phyloP scores from a whole-genome alignment of 306 rosid genomes.

The Vigna unguiculata region DNA sequence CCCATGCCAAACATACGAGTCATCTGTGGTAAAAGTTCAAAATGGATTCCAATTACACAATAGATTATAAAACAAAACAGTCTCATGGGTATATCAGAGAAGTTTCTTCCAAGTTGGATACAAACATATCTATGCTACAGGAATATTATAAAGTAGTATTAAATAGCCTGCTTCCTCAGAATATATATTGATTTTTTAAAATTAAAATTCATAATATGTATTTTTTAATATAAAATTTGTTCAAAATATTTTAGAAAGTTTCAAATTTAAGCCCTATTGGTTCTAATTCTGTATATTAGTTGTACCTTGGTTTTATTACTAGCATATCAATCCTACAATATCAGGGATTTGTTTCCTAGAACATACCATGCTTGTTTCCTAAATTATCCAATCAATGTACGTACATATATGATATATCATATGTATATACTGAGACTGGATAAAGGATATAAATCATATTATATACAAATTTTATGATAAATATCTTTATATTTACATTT shows the following conservation, averaged over 20 bases:
- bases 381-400: too few relatives aligned
- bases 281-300: too few relatives aligned
- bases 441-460: background rate
- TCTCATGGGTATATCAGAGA: conserved; percentile 32
- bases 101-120: conserved; percentile 18
- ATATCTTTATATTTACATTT: background rate
- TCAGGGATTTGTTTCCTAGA: too few relatives aligned
- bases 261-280: too few relatives aligned
- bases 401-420: too few relatives aligned
- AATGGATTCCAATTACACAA: conserved; percentile 13
- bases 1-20: conserved; percentile 93
- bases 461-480: background rate
- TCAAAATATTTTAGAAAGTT: too few relatives aligned
- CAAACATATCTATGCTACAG: conserved; percentile 2
- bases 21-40: conserved; percentile 60
- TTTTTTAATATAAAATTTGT: background rate
- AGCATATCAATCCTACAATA: too few relatives aligned
- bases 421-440: too few relatives aligned
- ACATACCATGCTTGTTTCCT: too few relatives aligned
- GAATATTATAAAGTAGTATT: conserved; percentile 3
- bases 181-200: background rate
- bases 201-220: background rate
- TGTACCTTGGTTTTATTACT: too few relatives aligned
- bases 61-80: conserved; percentile 21
- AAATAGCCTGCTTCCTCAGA: background rate